Percentiles rank a stretch among this genome's conserved stretches.
These are phyloP conservation scores for Otatea glauca DNA, from an alignment of 176 grass and related monocot species.

Conservation along the genomic window DNA sequence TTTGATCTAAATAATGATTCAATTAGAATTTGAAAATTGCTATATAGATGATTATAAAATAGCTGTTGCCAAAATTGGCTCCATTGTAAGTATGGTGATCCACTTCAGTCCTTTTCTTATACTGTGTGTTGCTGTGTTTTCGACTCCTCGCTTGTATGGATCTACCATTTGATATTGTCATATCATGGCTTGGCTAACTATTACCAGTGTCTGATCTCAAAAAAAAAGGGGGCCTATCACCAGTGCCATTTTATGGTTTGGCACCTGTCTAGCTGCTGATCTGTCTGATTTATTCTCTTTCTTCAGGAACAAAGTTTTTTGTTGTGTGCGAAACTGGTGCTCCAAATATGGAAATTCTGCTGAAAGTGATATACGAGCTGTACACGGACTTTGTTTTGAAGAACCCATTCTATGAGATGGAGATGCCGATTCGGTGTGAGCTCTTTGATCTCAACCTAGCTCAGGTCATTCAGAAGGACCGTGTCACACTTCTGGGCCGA, in stretches of 20 bases:
- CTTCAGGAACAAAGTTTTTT: slow-evolving; percentile 92
- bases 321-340: slow-evolving; percentile 80
- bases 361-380: slow-evolving; percentile 82
- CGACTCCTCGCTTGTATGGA: neutral
- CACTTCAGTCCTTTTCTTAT: neutral
- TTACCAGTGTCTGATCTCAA: neutral
- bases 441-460: slow-evolving; percentile 92
- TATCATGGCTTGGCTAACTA: neutral
- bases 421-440: slow-evolving; percentile 97
- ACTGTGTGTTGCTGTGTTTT: neutral
- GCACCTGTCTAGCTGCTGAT: neutral
- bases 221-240: neutral
- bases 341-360: slow-evolving; percentile 73
- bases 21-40: neutral
- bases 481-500: slow-evolving; percentile 69
- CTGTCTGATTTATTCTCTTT: neutral
- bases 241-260: slow-evolving; percentile 11
- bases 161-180: neutral
- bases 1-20: neutral
- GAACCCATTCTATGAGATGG: slow-evolving; percentile 98
- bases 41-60: neutral
- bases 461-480: slow-evolving; percentile 91
- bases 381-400: slow-evolving; percentile 96
- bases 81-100: neutral
- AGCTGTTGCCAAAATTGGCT: neutral